Evolutionary conservation across 116 monocot genomes (phyloP), one percentile per base, ranked within the genome.

Genomic region (Trichopus zeylanicus): DNA sequence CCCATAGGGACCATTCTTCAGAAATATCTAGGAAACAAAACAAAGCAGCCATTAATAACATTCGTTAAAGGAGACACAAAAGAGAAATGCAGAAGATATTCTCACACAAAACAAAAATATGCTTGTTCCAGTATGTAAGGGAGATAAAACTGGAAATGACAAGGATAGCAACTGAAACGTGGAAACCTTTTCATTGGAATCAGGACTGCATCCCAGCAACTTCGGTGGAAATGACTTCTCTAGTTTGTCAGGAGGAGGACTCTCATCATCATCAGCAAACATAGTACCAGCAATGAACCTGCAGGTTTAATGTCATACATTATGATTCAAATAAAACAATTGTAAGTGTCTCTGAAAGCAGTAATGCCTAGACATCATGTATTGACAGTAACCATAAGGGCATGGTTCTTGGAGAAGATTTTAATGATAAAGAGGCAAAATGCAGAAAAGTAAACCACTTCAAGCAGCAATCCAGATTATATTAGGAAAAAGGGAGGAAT

Each of bases 1-100:
- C 25, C 91, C 95, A 73, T 84, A 97, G 32, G 95, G 95, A 59
- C 95, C 95, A 59, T 91, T 87, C 61, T 97, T 97, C 60, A 97
- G 64, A 28, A 74, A 81, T 68, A 97, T 68, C 95, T 97, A 60
- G 4, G 59, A 64, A 28, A 2, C 30, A 25, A 48, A 54, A 27
- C n/a, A 55, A 53, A 34, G 57, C 18, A 32, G 53, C 0, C 24
- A 56, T 33, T 10, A 31, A 25, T 54, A 21, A 25, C 19, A 53
- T 30, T 46, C 15, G 4, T 49, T 20, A 68, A 0, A 26, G 13
- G 33, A n/a, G n/a, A n/a, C n/a, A n/a, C n/a, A n/a, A 6, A 35
- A 35, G 10, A 6, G 10, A 35, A 35, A 35, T 35, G 10, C 34
- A 5, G 10, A 35, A 35, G 34, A 35, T 5, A 6, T 35, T 5